These are phyloP conservation scores for Hypsizygus marmoreus DNA, from an alignment of 768 basidiomycete species.

Conservation along the genomic window DNA sequence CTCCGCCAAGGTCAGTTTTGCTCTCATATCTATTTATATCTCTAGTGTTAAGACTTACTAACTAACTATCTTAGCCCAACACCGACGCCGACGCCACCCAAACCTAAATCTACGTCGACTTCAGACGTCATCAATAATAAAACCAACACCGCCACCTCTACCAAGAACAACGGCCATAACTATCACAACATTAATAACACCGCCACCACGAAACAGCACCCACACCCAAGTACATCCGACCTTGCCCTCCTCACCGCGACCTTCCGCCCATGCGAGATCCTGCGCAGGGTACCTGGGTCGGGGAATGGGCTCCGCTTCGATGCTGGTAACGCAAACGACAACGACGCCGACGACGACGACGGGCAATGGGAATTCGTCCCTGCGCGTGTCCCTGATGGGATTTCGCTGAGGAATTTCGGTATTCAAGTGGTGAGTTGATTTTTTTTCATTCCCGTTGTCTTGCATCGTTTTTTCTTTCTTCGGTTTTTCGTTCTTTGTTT, in stretches of 20 bases:
- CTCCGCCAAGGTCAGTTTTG: background rate
- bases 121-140: background rate
- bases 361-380: constrained; percentile 69
- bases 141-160: background rate
- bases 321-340: constrained; percentile 12
- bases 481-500: constrained; percentile 3
- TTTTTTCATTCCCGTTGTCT: constrained; percentile 5
- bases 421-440: constrained; percentile 75
- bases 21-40: background rate
- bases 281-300: constrained; percentile 24
- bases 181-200: background rate
- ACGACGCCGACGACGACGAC: constrained; percentile 17
- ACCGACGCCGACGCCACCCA: constrained; percentile 1
- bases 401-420: constrained; percentile 84
- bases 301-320: background rate
- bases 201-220: background rate
- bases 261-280: constrained; percentile 42
- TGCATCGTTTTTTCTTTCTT: constrained; percentile 6
- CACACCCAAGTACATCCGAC: constrained; percentile 1
- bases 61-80: background rate
- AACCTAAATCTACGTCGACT: background rate
- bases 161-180: background rate
- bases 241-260: constrained; percentile 41
- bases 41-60: background rate
- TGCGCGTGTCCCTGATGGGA: constrained; percentile 75